Percentiles rank a stretch among this genome's conserved stretches.
Conservation (phyloP, 192 early-diverging fungal species). For the Backusella sp. region DNA sequence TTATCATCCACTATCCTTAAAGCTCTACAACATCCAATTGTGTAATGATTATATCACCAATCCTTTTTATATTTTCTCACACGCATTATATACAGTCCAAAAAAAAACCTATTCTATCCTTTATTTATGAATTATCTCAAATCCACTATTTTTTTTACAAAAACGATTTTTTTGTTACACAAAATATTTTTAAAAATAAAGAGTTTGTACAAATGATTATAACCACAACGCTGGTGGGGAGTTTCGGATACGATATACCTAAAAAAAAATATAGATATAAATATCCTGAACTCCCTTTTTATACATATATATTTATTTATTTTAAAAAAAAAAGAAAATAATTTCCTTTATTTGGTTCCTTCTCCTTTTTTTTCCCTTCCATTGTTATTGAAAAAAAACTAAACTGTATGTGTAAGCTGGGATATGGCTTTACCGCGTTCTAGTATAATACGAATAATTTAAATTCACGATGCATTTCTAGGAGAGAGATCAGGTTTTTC, state of each 20-base stretch:
- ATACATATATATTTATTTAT: too few relatives aligned
- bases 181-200: constrained; percentile 1
- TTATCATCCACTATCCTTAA: background rate
- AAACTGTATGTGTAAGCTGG: background rate
- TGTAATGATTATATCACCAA: background rate
- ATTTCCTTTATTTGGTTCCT: too few relatives aligned
- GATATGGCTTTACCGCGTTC: too few relatives aligned
- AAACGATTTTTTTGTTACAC: constrained; percentile 1
- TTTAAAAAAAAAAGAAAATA: too few relatives aligned
- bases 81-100: background rate
- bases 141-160: background rate
- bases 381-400: background rate
- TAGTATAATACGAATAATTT: too few relatives aligned
- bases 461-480: too few relatives aligned
- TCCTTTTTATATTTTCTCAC: background rate
- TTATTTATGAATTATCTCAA: background rate
- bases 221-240: background rate
- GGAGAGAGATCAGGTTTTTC: background rate
- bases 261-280: too few relatives aligned
- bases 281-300: background rate
- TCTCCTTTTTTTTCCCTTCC: background rate
- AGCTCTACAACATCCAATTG: background rate
- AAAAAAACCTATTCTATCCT: background rate
- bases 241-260: background rate
- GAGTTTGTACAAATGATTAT: background rate